These are phyloP conservation scores for Pseudozyma sp. DNA, from an alignment of 1,284 basidiomycete species.

Conservation along the genomic window DNA sequence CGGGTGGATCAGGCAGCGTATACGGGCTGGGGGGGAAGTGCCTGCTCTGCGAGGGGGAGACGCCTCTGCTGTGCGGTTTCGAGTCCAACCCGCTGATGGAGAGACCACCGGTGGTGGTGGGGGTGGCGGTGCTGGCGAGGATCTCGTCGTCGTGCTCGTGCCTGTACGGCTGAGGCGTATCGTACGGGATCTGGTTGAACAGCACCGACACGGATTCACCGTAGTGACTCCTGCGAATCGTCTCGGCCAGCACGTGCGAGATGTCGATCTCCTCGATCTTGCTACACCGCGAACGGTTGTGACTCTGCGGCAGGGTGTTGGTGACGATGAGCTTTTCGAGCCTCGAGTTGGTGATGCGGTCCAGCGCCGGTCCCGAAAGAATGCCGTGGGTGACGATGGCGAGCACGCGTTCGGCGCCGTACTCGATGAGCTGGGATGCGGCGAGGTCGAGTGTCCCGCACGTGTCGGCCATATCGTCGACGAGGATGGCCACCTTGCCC, in stretches of 20 bases:
- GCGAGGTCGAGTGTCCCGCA: conserved; percentile 97
- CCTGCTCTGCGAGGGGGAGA: not conserved
- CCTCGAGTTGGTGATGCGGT: conserved; percentile 66
- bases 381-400: conserved; percentile 99
- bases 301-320: conserved; percentile 93
- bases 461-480: conserved; percentile 99
- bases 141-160: conserved; percentile 55
- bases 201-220: conserved; percentile 66
- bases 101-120: not conserved
- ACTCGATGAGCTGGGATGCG: conserved; percentile 87
- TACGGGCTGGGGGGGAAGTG: conserved; percentile 49
- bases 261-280: conserved; percentile 95
- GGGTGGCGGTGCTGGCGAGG: conserved; percentile 1
- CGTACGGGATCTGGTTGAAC: conserved; percentile 67
- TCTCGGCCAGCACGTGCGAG: conserved; percentile 93
- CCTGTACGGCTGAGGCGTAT: conserved; percentile 66
- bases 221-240: conserved; percentile 82
- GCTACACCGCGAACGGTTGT: conserved; percentile 79
- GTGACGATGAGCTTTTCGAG: conserved; percentile 97
- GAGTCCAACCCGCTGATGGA: not conserved
- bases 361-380: conserved; percentile 86
- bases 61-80: conserved; percentile 4
- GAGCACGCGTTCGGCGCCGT: conserved; percentile 86
- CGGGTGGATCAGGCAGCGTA: conserved; percentile 57
- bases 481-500: conserved; percentile 94